Percentiles rank a stretch among this genome's conserved stretches.
phyloP scores from a whole-genome alignment of 257 asterid genomes.

The Scutellaria barbata region DNA sequence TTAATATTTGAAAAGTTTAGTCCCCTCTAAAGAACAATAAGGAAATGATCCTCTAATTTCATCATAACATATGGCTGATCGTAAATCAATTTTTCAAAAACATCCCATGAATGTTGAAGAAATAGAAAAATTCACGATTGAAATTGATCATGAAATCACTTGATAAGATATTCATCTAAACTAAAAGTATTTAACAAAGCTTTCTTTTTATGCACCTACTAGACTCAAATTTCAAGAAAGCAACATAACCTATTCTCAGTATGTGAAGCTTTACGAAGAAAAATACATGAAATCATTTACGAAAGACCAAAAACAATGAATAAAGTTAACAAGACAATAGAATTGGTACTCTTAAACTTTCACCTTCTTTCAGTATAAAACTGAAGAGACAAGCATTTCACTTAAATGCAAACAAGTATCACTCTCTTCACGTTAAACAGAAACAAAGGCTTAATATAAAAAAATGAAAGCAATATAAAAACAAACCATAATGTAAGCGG shows the following conservation, averaged over 20 bases:
- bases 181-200: too few relatives aligned
- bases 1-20: not conserved
- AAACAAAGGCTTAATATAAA: not conserved
- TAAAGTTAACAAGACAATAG: not conserved
- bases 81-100: not conserved
- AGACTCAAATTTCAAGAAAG: not conserved
- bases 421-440: not conserved
- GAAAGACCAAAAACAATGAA: not conserved
- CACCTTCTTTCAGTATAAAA: not conserved
- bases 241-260: not conserved
- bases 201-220: too few relatives aligned
- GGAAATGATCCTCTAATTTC: not conserved
- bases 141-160: not conserved
- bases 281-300: not conserved
- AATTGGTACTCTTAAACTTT: constrained; percentile 6
- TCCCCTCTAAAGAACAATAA: not conserved
- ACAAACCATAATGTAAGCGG: constrained; percentile 83
- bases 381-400: not conserved
- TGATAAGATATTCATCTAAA: too few relatives aligned
- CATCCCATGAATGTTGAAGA: not conserved
- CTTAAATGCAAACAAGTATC: not conserved
- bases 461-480: constrained; percentile 6
- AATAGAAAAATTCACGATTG: not conserved
- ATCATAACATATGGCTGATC: not conserved
- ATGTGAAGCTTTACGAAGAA: not conserved